phyloP scores from a whole-genome alignment of 257 asterid genomes.

The Solanum paucissectum region DNA sequence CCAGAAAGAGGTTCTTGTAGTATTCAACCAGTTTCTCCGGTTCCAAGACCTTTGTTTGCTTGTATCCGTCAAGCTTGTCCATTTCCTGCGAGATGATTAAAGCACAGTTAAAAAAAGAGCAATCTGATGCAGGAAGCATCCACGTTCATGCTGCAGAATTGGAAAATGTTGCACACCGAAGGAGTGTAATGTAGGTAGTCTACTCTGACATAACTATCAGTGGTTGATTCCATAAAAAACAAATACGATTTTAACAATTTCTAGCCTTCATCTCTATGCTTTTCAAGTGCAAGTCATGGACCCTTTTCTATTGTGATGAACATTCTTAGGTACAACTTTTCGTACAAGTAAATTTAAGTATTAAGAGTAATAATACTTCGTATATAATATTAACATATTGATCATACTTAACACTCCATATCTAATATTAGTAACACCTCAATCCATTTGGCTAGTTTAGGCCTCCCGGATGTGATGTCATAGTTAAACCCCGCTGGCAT shows the following conservation, averaged over 20 bases:
- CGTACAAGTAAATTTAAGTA: background rate
- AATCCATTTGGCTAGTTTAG: slow-evolving; percentile 41
- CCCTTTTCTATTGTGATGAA: background rate
- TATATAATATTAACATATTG: background rate
- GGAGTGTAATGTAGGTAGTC: background rate
- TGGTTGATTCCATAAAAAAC: background rate
- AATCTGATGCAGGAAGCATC: background rate
- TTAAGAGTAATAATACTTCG: background rate
- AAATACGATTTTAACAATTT: background rate
- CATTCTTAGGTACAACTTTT: background rate
- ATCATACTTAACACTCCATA: background rate
- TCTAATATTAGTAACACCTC: slow-evolving; percentile 17
- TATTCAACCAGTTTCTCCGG: slow-evolving; percentile 8
- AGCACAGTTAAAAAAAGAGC: background rate
- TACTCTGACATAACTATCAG: background rate
- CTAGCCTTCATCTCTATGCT: background rate
- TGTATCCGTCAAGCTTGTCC: slow-evolving; percentile 52
- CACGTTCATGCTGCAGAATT: background rate
- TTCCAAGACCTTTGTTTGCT: slow-evolving; percentile 49
- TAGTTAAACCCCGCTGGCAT: slow-evolving; percentile 24
- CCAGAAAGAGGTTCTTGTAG: slow-evolving; percentile 32
- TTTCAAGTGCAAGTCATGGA: background rate
- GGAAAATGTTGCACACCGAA: background rate
- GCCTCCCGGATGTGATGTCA: slow-evolving; percentile 51
- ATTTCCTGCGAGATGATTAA: slow-evolving; percentile 23